Base-by-base conservation (phyloP, 164 flowering plant genomes). In the Paratinospora sagittata region DNA sequence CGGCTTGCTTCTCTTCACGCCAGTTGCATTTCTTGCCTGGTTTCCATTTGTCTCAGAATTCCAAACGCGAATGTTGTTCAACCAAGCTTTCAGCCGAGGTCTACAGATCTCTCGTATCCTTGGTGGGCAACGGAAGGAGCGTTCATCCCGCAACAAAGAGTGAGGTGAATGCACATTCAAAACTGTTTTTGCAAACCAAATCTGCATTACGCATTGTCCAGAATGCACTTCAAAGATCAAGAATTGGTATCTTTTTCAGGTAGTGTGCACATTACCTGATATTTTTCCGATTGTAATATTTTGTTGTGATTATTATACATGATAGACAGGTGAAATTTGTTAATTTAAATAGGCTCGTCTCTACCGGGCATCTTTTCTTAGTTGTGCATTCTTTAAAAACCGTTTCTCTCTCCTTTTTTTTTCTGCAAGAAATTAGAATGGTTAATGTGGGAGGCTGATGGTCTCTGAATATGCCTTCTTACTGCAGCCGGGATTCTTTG, bases 31-130 rank as follows among this genome's bases (percentile, higher is more conserved):
- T 76, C 88, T 93, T 7, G 98, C 98, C 0, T 92, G 99, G 98
- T 95, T 92, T 55, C 98, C 99, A 1, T 92, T 92, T 70, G 98
- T 92, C 1, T 92, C 98, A 0, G 99, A 95, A 66, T 95, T 95
- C 78, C 99, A 95, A 63, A 95, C 98, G 0, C 84, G 97, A 14
- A 91, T 92, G 98, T 81, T 95, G 64, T 95, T 91, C 87, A 93
- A 95, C 88, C 98, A 95, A 81, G 99, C 99, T 0, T 95, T 92
- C 88, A 95, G 99, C 78, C 82, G 99, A 87, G 97, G 97, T 76
- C 79, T 92, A n/a, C 99, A 92, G 81, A 95, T 91, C 36, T 88
- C 92, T 9, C 97, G 99, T 78, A 95, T 92, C 81, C 97, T 95
- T 68, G 97, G 97, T 65, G 96, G 99, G 0, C 99, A 93, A 24